Percentiles rank a stretch among this genome's conserved stretches.
These are phyloP conservation scores for Tricladium varicosporioides DNA, from an alignment of 2,329 filamentous ascomycete species.

Conservation along the genomic window DNA sequence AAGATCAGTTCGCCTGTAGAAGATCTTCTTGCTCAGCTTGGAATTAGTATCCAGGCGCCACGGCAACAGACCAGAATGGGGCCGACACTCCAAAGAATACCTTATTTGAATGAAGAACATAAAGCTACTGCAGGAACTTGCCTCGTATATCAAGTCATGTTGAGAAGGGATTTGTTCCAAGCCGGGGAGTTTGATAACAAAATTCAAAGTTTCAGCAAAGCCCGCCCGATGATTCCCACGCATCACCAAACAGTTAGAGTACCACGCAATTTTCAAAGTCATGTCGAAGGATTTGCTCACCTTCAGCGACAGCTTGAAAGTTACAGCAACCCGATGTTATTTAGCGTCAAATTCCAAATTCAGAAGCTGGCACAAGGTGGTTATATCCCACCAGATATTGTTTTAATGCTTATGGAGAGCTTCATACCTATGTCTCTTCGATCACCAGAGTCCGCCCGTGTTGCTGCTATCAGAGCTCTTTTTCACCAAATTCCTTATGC, in stretches of 20 bases:
- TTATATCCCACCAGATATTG: conserved; percentile 55
- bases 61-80: neutral
- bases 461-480: conserved; percentile 52
- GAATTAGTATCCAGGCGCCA: conserved; percentile 4
- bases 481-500: conserved; percentile 53
- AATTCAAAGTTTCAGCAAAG: neutral
- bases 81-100: conserved; percentile 29
- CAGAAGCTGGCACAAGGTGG: conserved; percentile 49
- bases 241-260: conserved; percentile 1
- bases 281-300: neutral
- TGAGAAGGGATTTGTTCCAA: neutral
- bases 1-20: conserved; percentile 18
- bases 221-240: neutral
- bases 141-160: conserved; percentile 2
- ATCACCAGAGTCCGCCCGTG: conserved; percentile 42
- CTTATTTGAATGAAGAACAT: conserved; percentile 29
- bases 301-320: neutral
- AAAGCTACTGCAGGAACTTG: conserved; percentile 1
- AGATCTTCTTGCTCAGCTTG: conserved; percentile 7
- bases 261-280: neutral
- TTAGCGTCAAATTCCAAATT: conserved; percentile 7
- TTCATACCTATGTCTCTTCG: conserved; percentile 27
- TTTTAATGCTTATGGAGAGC: too few relatives aligned
- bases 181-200: neutral
- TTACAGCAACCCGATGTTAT: neutral